Base-by-base conservation (phyloP, 306 rosid genomes). In the Leucaena leucocephala region DNA sequence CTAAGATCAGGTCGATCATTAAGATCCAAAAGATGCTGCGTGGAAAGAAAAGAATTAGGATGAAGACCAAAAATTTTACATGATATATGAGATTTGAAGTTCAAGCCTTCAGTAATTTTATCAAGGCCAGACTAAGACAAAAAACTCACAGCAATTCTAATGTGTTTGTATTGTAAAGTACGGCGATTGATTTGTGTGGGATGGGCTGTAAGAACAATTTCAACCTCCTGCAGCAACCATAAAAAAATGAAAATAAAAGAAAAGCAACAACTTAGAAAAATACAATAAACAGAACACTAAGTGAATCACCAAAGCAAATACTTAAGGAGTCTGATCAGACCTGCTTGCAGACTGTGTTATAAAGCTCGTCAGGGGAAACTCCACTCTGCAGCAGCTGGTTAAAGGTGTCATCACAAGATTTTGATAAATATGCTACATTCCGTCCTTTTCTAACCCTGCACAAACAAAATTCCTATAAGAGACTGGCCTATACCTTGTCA, bases 111-210 rank as follows among this genome's bases (percentile, higher is more conserved):
- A 10, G 57, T 21, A 39, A 10, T 15, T 58, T 68, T 74, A 12
- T 19, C 14, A 38, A 58, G 55, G 35, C 52, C 72, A 78, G 67
- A 80, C 44, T 68, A 68, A 16, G 42, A 48, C 8, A 55, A 62
- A 43, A 63, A 63, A 85, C 98, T 88, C 85, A 91, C 98, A 61
- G 96, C 88, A 83, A 94, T 84, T 76, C 97, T 83, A 42, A 94
- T 59, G 79, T 94, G 97, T 81, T 94, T 94, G 85, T 90, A 92
- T 57, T 94, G 98, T 46, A 94, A 86, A 54, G 98, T 94, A 5
- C 97, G 94, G 8, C 98, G 97, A 83, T 94, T 94, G 57, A 94
- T 94, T 90, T 94, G 98, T 14, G 98, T 94, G 76, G 98, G 98
- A 88, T 92, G 98, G 72, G 98, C 98, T 7, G 97, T 94, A 76